These are phyloP conservation scores for Aspergillus niger DNA, from an alignment of 2,329 filamentous ascomycete genomes.

Conservation along the genomic window DNA sequence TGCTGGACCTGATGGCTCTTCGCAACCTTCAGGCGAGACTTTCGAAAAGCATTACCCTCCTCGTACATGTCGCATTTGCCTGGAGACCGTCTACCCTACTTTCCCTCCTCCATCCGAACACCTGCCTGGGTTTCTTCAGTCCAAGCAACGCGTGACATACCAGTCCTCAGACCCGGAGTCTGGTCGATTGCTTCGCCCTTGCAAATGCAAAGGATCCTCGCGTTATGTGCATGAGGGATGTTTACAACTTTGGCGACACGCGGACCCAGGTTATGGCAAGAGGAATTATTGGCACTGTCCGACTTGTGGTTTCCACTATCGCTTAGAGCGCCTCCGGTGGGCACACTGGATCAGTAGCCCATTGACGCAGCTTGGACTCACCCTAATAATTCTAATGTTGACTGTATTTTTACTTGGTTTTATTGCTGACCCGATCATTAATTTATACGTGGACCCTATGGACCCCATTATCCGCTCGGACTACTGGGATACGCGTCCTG, in stretches of 20 bases:
- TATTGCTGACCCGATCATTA: slow-evolving; percentile 87
- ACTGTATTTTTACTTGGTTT: slow-evolving; percentile 85
- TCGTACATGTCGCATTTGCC: slow-evolving; percentile 84
- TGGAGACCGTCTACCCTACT: slow-evolving; percentile 70
- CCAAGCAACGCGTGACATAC: slow-evolving; percentile 64
- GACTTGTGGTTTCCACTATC: slow-evolving; percentile 83
- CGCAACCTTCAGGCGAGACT: slow-evolving; percentile 23
- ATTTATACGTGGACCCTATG: slow-evolving; percentile 79
- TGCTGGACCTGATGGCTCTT: slow-evolving; percentile 17
- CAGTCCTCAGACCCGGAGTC: slow-evolving; percentile 71
- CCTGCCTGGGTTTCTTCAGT: slow-evolving; percentile 59
- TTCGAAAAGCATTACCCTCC: slow-evolving; percentile 62
- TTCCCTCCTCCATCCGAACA: slow-evolving; percentile 57
- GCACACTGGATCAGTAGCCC: slow-evolving; percentile 69
- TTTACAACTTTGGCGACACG: slow-evolving; percentile 76
- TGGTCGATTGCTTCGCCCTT: slow-evolving; percentile 82
- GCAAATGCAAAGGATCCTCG: slow-evolving; percentile 88
- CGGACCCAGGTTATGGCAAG: slow-evolving; percentile 63
- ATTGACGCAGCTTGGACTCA: slow-evolving; percentile 69
- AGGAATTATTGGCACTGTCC: slow-evolving; percentile 85
- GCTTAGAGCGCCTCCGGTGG: slow-evolving; percentile 74
- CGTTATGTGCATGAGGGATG: slow-evolving; percentile 95
- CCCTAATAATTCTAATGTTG: slow-evolving; percentile 68
- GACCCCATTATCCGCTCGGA: slow-evolving; percentile 59
- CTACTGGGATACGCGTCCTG: slow-evolving; percentile 41